Percentiles rank a stretch among this genome's conserved stretches.
Evolutionary conservation across 176 grass and related monocot genomes (phyloP).

Genomic region (Saccharum spontaneum): DNA sequence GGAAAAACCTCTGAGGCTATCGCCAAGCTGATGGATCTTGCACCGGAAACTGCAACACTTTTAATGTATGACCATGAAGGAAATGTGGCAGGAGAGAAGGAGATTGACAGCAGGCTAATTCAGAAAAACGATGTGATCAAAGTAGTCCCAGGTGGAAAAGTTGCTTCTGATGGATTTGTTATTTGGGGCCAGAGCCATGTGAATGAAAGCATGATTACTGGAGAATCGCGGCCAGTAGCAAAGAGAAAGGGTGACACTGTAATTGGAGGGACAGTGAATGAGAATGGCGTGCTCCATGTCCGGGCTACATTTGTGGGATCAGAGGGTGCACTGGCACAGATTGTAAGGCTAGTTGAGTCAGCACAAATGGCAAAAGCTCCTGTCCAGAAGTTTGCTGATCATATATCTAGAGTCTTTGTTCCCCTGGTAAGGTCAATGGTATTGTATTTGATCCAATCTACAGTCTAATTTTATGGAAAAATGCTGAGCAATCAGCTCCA

Average conservation of each 20-base stretch:
- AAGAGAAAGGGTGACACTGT: slow-evolving; percentile 88
- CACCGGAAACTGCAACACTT: slow-evolving; percentile 74
- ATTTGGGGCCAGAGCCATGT: slow-evolving; percentile 96
- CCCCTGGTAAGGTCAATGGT: slow-evolving; percentile 60
- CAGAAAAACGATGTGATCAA: slow-evolving; percentile 99
- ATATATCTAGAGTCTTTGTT: slow-evolving; percentile 90
- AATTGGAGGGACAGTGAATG: slow-evolving; percentile 90
- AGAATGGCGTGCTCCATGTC: slow-evolving; percentile 93
- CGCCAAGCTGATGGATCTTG: slow-evolving; percentile 91
- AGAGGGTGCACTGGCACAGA: slow-evolving; percentile 84
- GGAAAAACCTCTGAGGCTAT: slow-evolving; percentile 97
- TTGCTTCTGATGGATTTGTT: slow-evolving; percentile 93
- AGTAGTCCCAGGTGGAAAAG: slow-evolving; percentile 81
- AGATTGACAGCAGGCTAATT: slow-evolving; percentile 87
- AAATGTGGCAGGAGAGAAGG: slow-evolving; percentile 64
- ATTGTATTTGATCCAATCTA: slow-evolving; percentile 17
- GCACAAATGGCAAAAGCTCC: slow-evolving; percentile 98
- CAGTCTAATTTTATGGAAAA: not conserved
- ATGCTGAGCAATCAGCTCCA: slow-evolving; percentile 18
- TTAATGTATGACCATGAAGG: slow-evolving; percentile 60
- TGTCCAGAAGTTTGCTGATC: slow-evolving; percentile 92
- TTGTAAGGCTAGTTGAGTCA: slow-evolving; percentile 86
- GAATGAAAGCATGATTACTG: slow-evolving; percentile 98
- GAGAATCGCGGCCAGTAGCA: slow-evolving; percentile 79
- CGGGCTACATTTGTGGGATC: slow-evolving; percentile 87